Percentiles rank a stretch among this genome's conserved stretches.
These are phyloP conservation scores for Xylaria bambusicola DNA, from an alignment of 495 filamentous ascomycete species.

Conservation along the genomic window DNA sequence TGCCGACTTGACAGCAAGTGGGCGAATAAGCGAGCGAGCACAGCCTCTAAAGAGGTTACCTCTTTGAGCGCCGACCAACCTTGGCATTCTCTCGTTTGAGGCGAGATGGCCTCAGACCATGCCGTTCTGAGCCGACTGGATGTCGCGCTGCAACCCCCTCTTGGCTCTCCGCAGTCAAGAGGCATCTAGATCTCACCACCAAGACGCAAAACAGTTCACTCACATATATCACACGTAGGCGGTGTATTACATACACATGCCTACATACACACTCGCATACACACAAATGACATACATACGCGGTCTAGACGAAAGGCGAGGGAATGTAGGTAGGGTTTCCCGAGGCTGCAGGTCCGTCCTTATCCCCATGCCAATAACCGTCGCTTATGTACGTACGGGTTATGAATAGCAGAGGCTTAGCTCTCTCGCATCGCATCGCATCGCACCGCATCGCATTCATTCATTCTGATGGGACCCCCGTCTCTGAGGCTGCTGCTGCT, in stretches of 20 bases:
- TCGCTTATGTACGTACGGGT: too few relatives aligned
- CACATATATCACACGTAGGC: neutral
- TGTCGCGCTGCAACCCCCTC: neutral
- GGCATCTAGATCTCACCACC: slow-evolving; percentile 7
- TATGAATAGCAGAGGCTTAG: slow-evolving; percentile 13
- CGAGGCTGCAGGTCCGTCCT: neutral
- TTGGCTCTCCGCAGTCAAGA: neutral
- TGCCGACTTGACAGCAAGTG: neutral
- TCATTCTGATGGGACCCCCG: slow-evolving; percentile 7
- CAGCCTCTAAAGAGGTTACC: neutral
- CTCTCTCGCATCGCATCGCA: too few relatives aligned
- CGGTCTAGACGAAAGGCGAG: neutral
- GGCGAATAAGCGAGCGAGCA: neutral
- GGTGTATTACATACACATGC: neutral
- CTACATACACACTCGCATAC: too few relatives aligned
- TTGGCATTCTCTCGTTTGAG: slow-evolving; percentile 1
- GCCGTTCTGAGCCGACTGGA: neutral
- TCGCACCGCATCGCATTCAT: too few relatives aligned
- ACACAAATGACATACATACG: too few relatives aligned
- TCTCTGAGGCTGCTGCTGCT: neutral
- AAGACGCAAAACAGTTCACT: too few relatives aligned
- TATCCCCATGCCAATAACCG: neutral
- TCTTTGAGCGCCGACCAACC: slow-evolving; percentile 4
- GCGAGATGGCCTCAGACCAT: slow-evolving; percentile 1
- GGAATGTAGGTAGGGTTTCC: neutral